Evolutionary conservation across 129 eudicot species (phyloP).

Genomic region (Deinandra increscens): DNA sequence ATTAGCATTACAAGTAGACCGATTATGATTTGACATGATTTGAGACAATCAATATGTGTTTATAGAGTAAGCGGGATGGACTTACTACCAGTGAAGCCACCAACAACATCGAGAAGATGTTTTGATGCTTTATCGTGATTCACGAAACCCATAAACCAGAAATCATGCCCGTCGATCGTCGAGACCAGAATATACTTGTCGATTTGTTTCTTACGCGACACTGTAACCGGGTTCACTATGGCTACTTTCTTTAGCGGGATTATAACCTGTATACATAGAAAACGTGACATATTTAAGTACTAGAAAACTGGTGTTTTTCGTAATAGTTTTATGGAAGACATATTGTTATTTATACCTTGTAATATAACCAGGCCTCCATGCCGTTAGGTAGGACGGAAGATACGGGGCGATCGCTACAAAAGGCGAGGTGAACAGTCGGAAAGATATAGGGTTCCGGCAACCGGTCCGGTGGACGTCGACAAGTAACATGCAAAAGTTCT

Average conservation of each 20-base stretch:
- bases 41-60: too few species aligned
- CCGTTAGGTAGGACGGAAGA: slow-evolving; percentile 73
- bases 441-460: slow-evolving; percentile 81
- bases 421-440: slow-evolving; percentile 66
- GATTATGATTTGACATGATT: too few species aligned
- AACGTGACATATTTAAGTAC: too few species aligned
- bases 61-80: not conserved
- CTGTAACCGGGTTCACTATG: slow-evolving; percentile 44
- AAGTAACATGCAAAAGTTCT: slow-evolving; percentile 76
- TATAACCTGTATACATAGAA: too few species aligned
- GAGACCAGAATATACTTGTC: slow-evolving; percentile 68
- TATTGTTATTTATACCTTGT: slow-evolving; percentile 48
- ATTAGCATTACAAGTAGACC: too few species aligned
- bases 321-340: too few species aligned
- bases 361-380: slow-evolving; percentile 71
- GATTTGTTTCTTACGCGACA: slow-evolving; percentile 38
- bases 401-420: slow-evolving; percentile 80
- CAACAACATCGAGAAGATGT: slow-evolving; percentile 51
- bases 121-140: slow-evolving; percentile 79
- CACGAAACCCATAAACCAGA: slow-evolving; percentile 97
- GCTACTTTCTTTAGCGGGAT: slow-evolving; percentile 62
- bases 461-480: slow-evolving; percentile 81
- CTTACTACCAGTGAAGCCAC: slow-evolving; percentile 36
- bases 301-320: too few species aligned
- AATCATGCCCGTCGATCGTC: slow-evolving; percentile 69